Conservation (phyloP, 163 green algal species). For the Volvox carteri region DNA sequence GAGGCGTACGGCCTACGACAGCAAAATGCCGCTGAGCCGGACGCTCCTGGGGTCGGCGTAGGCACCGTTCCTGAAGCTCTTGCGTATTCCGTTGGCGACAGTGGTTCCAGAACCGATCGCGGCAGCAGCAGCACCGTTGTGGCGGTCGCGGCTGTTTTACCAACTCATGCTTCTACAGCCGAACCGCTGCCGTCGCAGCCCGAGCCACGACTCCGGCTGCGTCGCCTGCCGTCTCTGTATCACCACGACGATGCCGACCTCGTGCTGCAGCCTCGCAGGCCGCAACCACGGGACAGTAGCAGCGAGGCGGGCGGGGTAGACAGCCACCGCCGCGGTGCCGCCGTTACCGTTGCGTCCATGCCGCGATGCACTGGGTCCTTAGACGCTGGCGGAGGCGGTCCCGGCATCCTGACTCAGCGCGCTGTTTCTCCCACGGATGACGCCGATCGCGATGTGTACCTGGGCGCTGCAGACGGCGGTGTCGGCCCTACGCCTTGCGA, state of each 20-base stretch:
- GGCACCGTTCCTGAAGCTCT: background rate
- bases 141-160: background rate
- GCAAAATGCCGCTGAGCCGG: background rate
- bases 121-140: background rate
- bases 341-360: background rate
- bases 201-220: background rate
- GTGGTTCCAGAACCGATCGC: background rate
- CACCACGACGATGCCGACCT: background rate
- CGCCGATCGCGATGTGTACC: background rate
- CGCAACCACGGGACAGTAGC: background rate
- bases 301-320: background rate
- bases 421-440: background rate
- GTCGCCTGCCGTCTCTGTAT: background rate
- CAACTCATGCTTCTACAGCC: background rate
- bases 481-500: background rate
- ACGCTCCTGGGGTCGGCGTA: background rate
- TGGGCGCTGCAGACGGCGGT: background rate
- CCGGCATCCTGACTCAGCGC: constrained; percentile 1
- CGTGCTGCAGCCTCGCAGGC: constrained; percentile 32
- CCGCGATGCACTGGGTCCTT: background rate
- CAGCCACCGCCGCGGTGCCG: background rate
- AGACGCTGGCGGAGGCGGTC: background rate
- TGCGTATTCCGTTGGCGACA: background rate
- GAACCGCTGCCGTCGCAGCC: background rate
- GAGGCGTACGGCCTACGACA: background rate